Evolutionary conservation across 2,329 filamentous ascomycete genomes (phyloP).

Genomic region (Monilinia vaccinii-corymbosi): DNA sequence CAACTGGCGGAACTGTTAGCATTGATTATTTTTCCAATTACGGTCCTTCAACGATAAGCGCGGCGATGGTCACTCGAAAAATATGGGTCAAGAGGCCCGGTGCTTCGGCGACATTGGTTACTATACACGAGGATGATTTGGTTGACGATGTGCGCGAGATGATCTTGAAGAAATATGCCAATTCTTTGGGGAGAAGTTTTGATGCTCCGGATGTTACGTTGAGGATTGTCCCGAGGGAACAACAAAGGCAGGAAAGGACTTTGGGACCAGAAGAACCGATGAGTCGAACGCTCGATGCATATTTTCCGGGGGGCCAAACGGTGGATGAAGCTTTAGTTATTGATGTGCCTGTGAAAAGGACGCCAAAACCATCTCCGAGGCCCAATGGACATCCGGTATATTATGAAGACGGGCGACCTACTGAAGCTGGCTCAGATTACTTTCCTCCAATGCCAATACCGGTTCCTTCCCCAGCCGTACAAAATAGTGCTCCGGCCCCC

Average conservation of each 20-base stretch:
- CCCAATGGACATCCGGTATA: constrained; percentile 34
- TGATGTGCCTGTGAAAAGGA: constrained; percentile 68
- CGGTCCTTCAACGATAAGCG: constrained; percentile 26
- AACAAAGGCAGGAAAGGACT: constrained; percentile 52
- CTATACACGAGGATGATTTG: constrained; percentile 77
- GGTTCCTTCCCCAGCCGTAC: constrained; percentile 27
- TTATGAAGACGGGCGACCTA: constrained; percentile 51
- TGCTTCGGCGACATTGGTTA: constrained; percentile 78
- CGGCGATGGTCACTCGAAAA: constrained; percentile 59
- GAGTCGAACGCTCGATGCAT: constrained; percentile 65
- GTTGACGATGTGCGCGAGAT: constrained; percentile 92
- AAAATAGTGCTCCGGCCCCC: constrained; percentile 22
- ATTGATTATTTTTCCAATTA: constrained; percentile 27
- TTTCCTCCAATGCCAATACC: constrained; percentile 61
- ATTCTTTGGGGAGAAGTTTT: constrained; percentile 80
- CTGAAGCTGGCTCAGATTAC: constrained; percentile 68
- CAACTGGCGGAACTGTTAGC: background rate
- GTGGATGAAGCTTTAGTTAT: constrained; percentile 88
- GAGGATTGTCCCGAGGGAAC: constrained; percentile 64
- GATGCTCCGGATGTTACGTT: constrained; percentile 85
- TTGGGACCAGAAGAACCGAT: constrained; percentile 84
- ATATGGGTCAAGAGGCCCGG: constrained; percentile 89
- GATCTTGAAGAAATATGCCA: constrained; percentile 87
- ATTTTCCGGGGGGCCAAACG: constrained; percentile 78
- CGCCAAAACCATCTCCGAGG: constrained; percentile 72